Conservation (phyloP, 2,329 filamentous ascomycete species). For the Fusarium nelsonii region DNA sequence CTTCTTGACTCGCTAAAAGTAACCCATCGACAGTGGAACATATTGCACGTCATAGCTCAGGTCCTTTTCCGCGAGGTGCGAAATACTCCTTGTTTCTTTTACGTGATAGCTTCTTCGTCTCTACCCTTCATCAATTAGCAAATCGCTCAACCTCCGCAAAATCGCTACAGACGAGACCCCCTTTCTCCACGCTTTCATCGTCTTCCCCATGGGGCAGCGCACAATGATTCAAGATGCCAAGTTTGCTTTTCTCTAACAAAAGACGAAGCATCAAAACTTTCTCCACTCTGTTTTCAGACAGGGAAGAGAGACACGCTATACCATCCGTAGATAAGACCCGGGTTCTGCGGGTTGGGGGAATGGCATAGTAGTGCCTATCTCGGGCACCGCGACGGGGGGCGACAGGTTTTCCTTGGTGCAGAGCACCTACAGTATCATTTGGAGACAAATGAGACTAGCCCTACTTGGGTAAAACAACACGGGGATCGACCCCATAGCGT, state of each 20-base stretch:
- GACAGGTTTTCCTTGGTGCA: background rate
- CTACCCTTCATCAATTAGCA: slow-evolving; percentile 2
- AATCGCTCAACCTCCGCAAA: background rate
- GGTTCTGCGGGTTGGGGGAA: background rate
- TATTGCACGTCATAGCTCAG: slow-evolving; percentile 27
- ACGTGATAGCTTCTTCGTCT: slow-evolving; percentile 26
- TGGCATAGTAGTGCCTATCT: background rate
- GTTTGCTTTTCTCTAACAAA: background rate
- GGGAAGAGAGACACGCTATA: background rate
- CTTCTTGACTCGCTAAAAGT: background rate
- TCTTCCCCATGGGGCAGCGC: slow-evolving; percentile 1
- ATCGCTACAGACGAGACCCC: background rate
- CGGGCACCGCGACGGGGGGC: slow-evolving; percentile 13
- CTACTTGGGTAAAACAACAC: slow-evolving; percentile 15
- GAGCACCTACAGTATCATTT: background rate
- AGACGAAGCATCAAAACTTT: background rate
- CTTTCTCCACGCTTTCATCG: slow-evolving; percentile 17
- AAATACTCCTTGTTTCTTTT: slow-evolving; percentile 22
- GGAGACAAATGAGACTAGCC: background rate
- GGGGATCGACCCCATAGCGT: slow-evolving; percentile 27
- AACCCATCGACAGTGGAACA: slow-evolving; percentile 24
- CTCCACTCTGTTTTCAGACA: background rate
- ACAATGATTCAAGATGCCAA: background rate
- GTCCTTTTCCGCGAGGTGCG: background rate
- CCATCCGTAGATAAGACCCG: slow-evolving; percentile 9